Percentiles rank a stretch among this genome's conserved stretches.
Evolutionary conservation across 140 eudicot species (phyloP).

Genomic region (Erigeron philadelphicus): DNA sequence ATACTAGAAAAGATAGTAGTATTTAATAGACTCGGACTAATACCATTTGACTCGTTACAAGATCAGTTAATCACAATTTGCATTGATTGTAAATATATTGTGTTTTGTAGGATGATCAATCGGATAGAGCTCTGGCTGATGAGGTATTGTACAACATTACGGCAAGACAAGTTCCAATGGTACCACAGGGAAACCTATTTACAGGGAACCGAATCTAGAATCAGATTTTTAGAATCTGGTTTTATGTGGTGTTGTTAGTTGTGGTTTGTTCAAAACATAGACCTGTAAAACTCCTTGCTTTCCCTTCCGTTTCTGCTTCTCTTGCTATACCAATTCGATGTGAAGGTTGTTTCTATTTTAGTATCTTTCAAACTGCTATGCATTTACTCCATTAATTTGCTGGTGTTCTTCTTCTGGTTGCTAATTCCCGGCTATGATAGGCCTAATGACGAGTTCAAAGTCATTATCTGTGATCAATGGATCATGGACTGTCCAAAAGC

Average conservation of each 20-base stretch:
- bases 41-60: no score
- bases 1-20: no score
- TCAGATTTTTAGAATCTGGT: no score
- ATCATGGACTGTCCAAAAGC: no score
- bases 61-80: no score
- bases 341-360: neutral
- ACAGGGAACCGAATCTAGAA: slow-evolving; percentile 1
- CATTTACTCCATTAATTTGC: neutral
- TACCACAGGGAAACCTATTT: neutral
- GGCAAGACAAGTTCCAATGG: neutral
- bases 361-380: neutral
- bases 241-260: neutral
- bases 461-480: no score
- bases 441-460: no score
- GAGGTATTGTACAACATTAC: slow-evolving; percentile 2
- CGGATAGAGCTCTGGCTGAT: slow-evolving; percentile 6
- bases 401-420: no score
- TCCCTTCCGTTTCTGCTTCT: neutral
- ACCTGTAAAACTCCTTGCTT: neutral
- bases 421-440: no score
- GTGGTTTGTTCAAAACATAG: neutral
- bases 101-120: slow-evolving; percentile 13
- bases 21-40: no score
- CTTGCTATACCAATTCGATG: neutral
- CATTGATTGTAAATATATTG: neutral